These are phyloP conservation scores for Raddia guianensis DNA, from an alignment of 176 grass and related monocot species.

Conservation along the genomic window DNA sequence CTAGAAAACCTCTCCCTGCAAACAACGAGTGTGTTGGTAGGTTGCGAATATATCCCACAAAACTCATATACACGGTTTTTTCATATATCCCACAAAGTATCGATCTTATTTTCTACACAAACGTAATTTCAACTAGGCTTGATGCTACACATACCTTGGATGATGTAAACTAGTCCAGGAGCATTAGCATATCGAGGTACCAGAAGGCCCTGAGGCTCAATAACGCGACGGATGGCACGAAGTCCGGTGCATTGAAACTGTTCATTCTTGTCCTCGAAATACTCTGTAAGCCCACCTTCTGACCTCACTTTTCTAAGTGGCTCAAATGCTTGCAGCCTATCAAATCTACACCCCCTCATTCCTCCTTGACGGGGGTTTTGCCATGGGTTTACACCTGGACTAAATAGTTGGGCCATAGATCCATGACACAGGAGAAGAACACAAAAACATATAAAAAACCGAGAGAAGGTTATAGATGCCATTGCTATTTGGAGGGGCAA, in stretches of 20 bases:
- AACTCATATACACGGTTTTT: neutral
- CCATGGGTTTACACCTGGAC: no score
- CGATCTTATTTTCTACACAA: neutral
- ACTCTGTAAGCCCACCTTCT: conserved; percentile 50
- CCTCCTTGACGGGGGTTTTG: no score
- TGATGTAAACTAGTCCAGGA: no score
- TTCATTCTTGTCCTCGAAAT: conserved; percentile 48
- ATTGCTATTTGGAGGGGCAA: conserved; percentile 12
- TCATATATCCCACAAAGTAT: neutral
- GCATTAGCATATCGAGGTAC: no score
- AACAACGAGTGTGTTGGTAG: neutral
- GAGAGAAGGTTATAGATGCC: neutral
- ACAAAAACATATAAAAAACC: conserved; percentile 15
- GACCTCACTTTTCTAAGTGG: conserved; percentile 15
- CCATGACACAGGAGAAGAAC: no score
- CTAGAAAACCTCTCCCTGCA: neutral
- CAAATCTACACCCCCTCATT: no score
- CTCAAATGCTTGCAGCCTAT: no score
- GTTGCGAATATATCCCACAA: neutral
- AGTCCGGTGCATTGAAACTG: conserved; percentile 42
- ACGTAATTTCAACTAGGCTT: neutral
- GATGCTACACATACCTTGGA: neutral
- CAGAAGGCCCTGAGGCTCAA: no score
- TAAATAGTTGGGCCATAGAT: no score
- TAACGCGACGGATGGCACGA: neutral